Base-by-base conservation (phyloP, 1,139 yeast genomes). In the Yarrowia galli region DNA sequence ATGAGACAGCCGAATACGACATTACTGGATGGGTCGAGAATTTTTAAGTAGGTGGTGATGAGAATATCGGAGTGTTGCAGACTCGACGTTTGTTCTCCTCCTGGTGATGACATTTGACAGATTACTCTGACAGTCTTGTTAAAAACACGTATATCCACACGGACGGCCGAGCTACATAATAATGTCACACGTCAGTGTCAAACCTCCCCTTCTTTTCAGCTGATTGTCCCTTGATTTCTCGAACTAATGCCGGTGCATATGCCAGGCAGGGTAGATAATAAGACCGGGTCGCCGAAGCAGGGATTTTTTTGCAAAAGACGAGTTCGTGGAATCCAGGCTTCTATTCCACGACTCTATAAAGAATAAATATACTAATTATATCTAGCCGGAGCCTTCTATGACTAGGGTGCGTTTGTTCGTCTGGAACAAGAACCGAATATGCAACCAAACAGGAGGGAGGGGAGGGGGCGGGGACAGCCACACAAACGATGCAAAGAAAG, bases 221-320 rank as follows among this genome's bases (percentile, higher is more conserved):
- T 23, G 46, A 36, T 36, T 13, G 40, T 36, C n/a, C n/a, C n/a
- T 36, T 15, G n/a, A 22, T 45, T 45, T 45, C 28, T 22, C 18
- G 18, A 45, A 45, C 49, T 45, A 45, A 22, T 23, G 32, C 28
- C 28, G n/a, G n/a, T 7, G 49, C 49, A 45, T 45, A 32, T 16
- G 49, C n/a, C 49, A 45, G 32, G 49, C 49, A 45, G 49, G 49
- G 49, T 20, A 10, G 45, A 42, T 18, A 20, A 20, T 36, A 36
- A 28, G 32, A 28, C 32, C n/a, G n/a, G n/a, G n/a, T n/a, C n/a
- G n/a, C n/a, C n/a, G n/a, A n/a, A n/a, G n/a, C n/a, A n/a, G n/a
- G n/a, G n/a, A n/a, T n/a, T n/a, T n/a, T n/a, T n/a, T n/a, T n/a
- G n/a, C 32, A 10, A 28, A 28, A 28, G 32, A 8, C 3, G 32